These are phyloP conservation scores for Coniochaeta sp. DNA, from an alignment of 2,329 filamentous ascomycete species.

Conservation along the genomic window DNA sequence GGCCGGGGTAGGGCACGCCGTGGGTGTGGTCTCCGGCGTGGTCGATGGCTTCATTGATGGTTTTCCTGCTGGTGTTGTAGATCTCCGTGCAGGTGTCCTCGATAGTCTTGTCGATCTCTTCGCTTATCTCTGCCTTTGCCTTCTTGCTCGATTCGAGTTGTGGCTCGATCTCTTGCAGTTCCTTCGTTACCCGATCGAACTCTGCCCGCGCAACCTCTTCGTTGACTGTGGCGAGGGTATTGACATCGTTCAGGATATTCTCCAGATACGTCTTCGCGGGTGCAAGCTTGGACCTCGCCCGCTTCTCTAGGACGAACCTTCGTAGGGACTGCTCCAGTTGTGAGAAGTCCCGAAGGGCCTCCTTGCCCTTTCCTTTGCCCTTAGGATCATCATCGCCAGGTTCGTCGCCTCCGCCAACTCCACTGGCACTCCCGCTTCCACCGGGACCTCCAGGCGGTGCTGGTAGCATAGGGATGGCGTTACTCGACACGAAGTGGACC, in stretches of 20 bases:
- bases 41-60: conserved; percentile 67
- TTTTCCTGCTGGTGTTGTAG: conserved; percentile 74
- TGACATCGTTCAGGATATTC: conserved; percentile 84
- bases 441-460: conserved; percentile 48
- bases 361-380: conserved; percentile 79
- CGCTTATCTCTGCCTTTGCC: conserved; percentile 70
- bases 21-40: conserved; percentile 71
- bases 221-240: conserved; percentile 79
- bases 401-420: conserved; percentile 47
- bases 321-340: conserved; percentile 81
- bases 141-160: conserved; percentile 78
- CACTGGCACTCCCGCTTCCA: conserved; percentile 45
- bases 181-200: conserved; percentile 71
- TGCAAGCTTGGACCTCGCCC: conserved; percentile 88
- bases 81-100: conserved; percentile 81
- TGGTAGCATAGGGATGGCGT: conserved; percentile 74
- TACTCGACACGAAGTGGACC: conserved; percentile 97
- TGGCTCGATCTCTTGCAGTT: conserved; percentile 78
- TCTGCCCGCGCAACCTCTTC: conserved; percentile 80
- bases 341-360: conserved; percentile 85
- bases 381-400: conserved; percentile 50
- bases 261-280: conserved; percentile 92
- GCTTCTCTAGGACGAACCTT: conserved; percentile 91
- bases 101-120: conserved; percentile 73
- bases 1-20: conserved; percentile 77